phyloP scores from a whole-genome alignment of 495 filamentous ascomycete species.

The Parmelia sp. region DNA sequence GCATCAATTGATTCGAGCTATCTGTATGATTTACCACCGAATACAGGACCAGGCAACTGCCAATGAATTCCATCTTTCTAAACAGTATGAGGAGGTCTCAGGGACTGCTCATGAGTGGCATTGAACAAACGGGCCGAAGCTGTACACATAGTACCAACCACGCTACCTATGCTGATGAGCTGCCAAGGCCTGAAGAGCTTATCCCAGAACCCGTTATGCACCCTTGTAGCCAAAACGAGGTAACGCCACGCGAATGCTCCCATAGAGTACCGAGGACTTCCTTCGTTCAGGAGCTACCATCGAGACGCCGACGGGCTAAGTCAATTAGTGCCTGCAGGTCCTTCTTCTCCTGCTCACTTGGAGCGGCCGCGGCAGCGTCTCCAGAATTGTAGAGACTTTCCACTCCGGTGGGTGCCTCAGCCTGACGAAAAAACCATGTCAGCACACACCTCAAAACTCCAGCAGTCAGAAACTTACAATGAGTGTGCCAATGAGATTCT shows the following conservation, averaged over 20 bases:
- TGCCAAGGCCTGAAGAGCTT: neutral
- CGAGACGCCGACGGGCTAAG: constrained; percentile 18
- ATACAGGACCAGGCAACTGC: neutral
- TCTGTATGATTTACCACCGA: neutral
- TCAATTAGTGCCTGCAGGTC: constrained; percentile 19
- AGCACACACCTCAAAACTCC: neutral
- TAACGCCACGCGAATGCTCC: neutral
- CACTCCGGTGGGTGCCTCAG: constrained; percentile 22
- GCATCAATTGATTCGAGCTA: neutral
- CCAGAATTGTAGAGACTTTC: constrained; percentile 14
- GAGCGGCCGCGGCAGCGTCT: constrained; percentile 17
- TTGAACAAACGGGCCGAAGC: neutral
- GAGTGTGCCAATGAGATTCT: constrained; percentile 24
- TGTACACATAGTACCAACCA: neutral
- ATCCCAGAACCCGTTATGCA: neutral
- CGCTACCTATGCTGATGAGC: constrained; percentile 1
- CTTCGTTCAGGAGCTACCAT: neutral
- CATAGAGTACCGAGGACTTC: neutral
- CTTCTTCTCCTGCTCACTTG: constrained; percentile 29
- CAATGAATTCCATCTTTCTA: neutral
- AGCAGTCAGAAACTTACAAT: constrained; percentile 18
- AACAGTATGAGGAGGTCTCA: neutral
- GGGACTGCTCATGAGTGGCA: neutral
- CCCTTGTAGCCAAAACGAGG: neutral
- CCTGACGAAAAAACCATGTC: constrained; percentile 9